These are phyloP conservation scores for Paramyrothecium sp. DNA, from an alignment of 2,329 filamentous ascomycete species.

Conservation along the genomic window DNA sequence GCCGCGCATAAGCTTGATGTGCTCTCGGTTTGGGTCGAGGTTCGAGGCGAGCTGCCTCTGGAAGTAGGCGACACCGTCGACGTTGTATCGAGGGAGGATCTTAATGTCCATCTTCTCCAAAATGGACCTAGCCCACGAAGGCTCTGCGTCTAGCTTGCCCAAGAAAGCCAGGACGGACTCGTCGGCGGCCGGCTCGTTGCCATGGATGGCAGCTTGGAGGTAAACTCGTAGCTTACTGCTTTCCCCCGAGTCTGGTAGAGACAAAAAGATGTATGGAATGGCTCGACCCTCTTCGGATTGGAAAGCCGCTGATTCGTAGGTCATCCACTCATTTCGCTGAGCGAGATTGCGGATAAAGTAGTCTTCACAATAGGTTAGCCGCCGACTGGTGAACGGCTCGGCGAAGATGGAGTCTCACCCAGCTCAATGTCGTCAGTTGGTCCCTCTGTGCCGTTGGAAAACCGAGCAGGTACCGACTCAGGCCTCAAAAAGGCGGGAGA, in stretches of 20 bases:
- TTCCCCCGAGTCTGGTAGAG: constrained; percentile 2
- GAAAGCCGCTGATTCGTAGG: constrained; percentile 22
- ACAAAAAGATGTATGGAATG: constrained; percentile 11
- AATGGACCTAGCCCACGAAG: constrained; percentile 19
- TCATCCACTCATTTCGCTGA: constrained; percentile 22
- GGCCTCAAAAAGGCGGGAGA: constrained; percentile 25
- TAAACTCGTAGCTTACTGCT: constrained; percentile 21
- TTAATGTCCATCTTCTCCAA: constrained; percentile 24
- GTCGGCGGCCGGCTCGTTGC: constrained; percentile 24
- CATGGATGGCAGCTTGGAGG: constrained; percentile 24
- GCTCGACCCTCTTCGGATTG: constrained; percentile 22
- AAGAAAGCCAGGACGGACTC: constrained; percentile 21
- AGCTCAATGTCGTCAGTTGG: constrained; percentile 26
- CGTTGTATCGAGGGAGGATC: constrained; percentile 25
- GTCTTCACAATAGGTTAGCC: constrained; percentile 11
- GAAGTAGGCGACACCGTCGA: constrained; percentile 24
- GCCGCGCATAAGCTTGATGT: constrained; percentile 20
- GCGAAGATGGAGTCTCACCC: constrained; percentile 14
- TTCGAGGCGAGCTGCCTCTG: constrained; percentile 22
- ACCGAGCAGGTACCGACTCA: constrained; percentile 17
- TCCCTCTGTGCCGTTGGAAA: constrained; percentile 23
- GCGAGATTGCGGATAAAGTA: constrained; percentile 22
- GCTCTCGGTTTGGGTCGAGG: constrained; percentile 24
- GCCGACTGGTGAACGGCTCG: background rate
- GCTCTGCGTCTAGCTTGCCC: constrained; percentile 23